Evolutionary conservation across 805 yeast species (phyloP).

Genomic region (Metschnikowia matae): DNA sequence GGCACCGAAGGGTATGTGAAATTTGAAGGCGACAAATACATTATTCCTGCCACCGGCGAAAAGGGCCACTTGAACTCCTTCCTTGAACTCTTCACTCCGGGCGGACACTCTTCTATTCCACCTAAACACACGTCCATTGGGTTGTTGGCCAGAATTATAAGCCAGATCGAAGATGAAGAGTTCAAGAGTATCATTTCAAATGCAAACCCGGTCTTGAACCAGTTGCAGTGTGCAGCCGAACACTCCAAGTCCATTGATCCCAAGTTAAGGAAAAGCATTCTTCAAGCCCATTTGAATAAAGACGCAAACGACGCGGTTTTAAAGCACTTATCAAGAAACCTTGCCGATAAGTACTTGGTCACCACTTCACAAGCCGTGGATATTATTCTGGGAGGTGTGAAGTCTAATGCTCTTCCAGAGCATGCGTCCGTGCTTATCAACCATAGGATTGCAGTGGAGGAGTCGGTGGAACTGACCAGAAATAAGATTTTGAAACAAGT

Average conservation of each 20-base stretch:
- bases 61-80: constrained; percentile 43
- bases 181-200: constrained; percentile 37
- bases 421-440: constrained; percentile 41
- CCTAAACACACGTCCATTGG: constrained; percentile 49
- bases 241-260: constrained; percentile 34
- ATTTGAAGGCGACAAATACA: constrained; percentile 23
- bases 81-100: constrained; percentile 42
- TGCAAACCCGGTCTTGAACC: constrained; percentile 41
- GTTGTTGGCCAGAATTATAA: constrained; percentile 39
- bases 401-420: constrained; percentile 50
- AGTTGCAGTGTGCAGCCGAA: constrained; percentile 45
- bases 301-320: constrained; percentile 36
- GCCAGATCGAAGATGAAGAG: constrained; percentile 33
- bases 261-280: constrained; percentile 32
- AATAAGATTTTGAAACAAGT: constrained; percentile 31
- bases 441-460: constrained; percentile 45
- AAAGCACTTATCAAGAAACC: constrained; percentile 26
- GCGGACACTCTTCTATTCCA: constrained; percentile 51
- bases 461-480: constrained; percentile 20
- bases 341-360: constrained; percentile 32
- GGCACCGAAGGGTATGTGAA: constrained; percentile 17
- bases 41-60: constrained; percentile 43
- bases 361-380: constrained; percentile 49
- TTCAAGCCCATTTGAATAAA: constrained; percentile 33
- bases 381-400: constrained; percentile 46